Percentiles rank a stretch among this genome's conserved stretches.
phyloP scores from a whole-genome alignment of 257 asterid species.

The Solanum piurae region DNA sequence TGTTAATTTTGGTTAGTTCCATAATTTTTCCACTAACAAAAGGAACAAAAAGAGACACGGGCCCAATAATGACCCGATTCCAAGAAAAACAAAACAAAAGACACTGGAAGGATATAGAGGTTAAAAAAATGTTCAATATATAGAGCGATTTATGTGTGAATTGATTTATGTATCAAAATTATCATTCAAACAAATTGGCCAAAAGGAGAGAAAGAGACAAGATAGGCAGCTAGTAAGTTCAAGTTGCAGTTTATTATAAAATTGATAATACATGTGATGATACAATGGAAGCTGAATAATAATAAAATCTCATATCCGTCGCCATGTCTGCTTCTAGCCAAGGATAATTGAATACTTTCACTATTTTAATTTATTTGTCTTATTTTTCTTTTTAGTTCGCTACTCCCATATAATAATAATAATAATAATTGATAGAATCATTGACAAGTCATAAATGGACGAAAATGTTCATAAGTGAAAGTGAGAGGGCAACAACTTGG shows the following conservation, averaged over 20 bases:
- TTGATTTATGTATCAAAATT: background rate
- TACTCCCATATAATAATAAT: too few relatives aligned
- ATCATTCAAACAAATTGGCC: background rate
- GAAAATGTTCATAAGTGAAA: background rate
- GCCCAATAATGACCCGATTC: background rate
- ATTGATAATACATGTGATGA: background rate
- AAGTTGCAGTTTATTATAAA: background rate
- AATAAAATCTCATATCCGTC: too few relatives aligned
- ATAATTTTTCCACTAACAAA: background rate
- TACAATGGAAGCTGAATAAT: background rate
- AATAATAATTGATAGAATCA: background rate
- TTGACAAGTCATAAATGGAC: background rate
- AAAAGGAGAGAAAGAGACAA: background rate
- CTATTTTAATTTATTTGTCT: too few relatives aligned
- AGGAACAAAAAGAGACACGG: background rate
- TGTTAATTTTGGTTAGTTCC: too few relatives aligned
- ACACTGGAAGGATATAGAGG: background rate
- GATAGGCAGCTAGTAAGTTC: background rate
- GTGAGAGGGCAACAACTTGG: background rate
- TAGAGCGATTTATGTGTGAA: background rate
- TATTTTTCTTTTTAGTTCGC: too few relatives aligned
- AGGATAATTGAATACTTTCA: too few relatives aligned
- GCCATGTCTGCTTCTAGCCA: background rate
- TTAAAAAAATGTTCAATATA: background rate
- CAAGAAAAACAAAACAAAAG: background rate